phyloP scores from a whole-genome alignment of 164 flowering plant species.

The Magnolia kwangsiensis region DNA sequence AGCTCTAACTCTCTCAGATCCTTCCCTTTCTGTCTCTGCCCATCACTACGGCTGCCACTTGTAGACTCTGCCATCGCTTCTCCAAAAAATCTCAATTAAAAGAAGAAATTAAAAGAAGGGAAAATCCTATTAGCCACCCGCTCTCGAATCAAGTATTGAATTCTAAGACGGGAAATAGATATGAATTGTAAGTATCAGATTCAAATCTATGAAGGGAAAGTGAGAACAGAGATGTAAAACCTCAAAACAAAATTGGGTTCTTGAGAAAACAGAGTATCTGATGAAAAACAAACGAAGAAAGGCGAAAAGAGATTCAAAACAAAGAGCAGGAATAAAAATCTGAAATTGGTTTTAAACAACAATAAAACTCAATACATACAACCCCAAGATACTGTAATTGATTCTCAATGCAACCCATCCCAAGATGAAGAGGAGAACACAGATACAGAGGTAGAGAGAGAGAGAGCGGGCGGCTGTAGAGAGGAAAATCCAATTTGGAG shows the following conservation, averaged over 20 bases:
- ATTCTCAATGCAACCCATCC: not conserved
- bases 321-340: not conserved
- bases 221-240: not conserved
- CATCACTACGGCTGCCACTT: constrained; percentile 3
- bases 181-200: too few relatives aligned
- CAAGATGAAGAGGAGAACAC: not conserved
- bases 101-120: not conserved
- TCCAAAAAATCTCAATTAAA: not conserved
- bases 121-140: constrained; percentile 7
- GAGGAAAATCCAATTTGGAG: not conserved
- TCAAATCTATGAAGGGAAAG: not conserved
- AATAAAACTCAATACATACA: not conserved
- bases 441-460: not conserved
- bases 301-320: not conserved
- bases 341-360: not conserved
- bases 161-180: not conserved
- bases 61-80: not conserved
- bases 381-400: not conserved
- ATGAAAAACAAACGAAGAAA: not conserved
- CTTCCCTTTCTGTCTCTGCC: not conserved
- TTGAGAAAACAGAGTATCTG: not conserved
- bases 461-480: not conserved
- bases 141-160: not conserved
- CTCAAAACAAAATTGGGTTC: not conserved
- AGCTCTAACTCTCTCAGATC: not conserved